Conservation (phyloP, 2,329 filamentous ascomycete species). For the Phyllosticta citrichinensis region DNA sequence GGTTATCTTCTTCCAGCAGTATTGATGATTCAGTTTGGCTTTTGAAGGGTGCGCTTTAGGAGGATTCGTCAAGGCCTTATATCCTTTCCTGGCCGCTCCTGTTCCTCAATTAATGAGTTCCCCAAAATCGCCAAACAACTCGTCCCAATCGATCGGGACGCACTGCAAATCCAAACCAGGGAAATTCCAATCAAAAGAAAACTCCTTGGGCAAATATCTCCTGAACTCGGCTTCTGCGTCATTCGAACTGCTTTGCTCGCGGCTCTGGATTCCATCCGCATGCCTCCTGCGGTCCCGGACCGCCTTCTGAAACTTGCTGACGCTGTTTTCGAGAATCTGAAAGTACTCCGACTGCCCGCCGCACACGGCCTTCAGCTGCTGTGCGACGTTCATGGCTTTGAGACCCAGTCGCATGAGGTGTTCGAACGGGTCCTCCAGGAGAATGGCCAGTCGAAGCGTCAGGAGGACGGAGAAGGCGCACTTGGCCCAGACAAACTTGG, state of each 20-base stretch:
- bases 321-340: slow-evolving; percentile 38
- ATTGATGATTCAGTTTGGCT: background rate
- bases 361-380: slow-evolving; percentile 33
- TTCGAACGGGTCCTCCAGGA: slow-evolving; percentile 35
- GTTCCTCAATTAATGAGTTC: background rate
- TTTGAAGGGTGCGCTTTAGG: no score
- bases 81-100: no score
- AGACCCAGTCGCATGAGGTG: slow-evolving; percentile 32
- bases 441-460: slow-evolving; percentile 42
- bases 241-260: slow-evolving; percentile 12
- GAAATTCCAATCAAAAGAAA: slow-evolving; percentile 50
- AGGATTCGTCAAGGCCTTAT: no score
- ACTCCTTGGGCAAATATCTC: slow-evolving; percentile 45
- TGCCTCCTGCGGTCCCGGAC: slow-evolving; percentile 14
- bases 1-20: background rate
- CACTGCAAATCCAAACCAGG: slow-evolving; percentile 44
- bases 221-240: slow-evolving; percentile 39
- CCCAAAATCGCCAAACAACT: slow-evolving; percentile 37
- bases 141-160: slow-evolving; percentile 38
- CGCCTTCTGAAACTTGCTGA: slow-evolving; percentile 41
- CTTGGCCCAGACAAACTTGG: slow-evolving; percentile 51
- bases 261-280: background rate
- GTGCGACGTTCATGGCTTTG: slow-evolving; percentile 34
- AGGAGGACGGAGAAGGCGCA: slow-evolving; percentile 48
- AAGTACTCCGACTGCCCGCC: slow-evolving; percentile 37